A percentile compares a stretch with the other conserved stretches of the same genome.
phyloP scores from a whole-genome alignment of 495 filamentous ascomycete genomes.

The Acidomyces sp. region DNA sequence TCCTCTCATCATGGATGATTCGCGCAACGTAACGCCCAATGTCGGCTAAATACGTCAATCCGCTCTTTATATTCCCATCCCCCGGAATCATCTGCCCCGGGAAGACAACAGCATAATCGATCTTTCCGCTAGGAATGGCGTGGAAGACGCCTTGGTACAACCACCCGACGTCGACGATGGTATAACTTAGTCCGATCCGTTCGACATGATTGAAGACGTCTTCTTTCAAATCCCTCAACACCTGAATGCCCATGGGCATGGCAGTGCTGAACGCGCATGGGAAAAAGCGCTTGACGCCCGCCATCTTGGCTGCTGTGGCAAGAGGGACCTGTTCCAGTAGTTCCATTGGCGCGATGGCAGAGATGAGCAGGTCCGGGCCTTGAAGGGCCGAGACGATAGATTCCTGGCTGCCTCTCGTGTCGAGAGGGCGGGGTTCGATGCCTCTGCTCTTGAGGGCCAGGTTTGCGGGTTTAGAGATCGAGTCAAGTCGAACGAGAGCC shows the following conservation, averaged over 20 bases:
- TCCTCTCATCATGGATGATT: conserved; percentile 43
- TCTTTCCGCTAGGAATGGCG: conserved; percentile 38
- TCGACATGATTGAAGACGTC: conserved; percentile 43
- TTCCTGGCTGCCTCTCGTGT: conserved; percentile 6
- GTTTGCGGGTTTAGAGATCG: conserved; percentile 7
- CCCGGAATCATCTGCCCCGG: conserved; percentile 37
- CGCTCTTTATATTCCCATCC: conserved; percentile 36
- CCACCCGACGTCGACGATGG: conserved; percentile 48
- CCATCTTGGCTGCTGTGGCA: conserved; percentile 41
- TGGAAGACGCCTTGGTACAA: conserved; percentile 46
- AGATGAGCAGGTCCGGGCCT: conserved; percentile 43
- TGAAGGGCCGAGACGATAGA: conserved; percentile 3
- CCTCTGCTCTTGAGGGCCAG: conserved; percentile 4
- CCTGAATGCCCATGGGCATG: conserved; percentile 23
- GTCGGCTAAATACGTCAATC: conserved; percentile 41
- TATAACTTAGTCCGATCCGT: conserved; percentile 42
- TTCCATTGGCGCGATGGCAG: conserved; percentile 35
- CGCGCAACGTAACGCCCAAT: conserved; percentile 43
- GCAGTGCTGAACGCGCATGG: conserved; percentile 43
- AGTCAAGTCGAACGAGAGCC: conserved; percentile 6
- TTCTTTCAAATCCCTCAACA: conserved; percentile 35
- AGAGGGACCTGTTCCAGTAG: conserved; percentile 40
- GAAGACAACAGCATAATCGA: conserved; percentile 38
- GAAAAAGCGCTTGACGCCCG: conserved; percentile 45
- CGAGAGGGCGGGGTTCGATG: conserved; percentile 8